Evolutionary conservation across 2,329 filamentous ascomycete genomes (phyloP), one percentile per base, ranked within the genome.

Genomic region (Periconia sp.): DNA sequence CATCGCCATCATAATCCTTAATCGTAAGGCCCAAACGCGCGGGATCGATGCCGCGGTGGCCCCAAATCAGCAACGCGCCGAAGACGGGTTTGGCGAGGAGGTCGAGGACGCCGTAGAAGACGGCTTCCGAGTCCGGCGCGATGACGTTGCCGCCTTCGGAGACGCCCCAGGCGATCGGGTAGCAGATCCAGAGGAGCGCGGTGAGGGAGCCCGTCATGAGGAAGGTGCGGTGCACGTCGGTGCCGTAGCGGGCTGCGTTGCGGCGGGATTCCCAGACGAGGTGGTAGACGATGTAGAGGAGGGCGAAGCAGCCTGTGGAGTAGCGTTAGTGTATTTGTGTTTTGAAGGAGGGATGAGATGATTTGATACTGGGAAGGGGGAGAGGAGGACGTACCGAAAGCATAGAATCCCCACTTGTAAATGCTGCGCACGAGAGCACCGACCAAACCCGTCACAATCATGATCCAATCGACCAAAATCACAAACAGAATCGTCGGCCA

Each of bases 361-460:
- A n/a, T n/a, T 45, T 15, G 43, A 31, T n/a, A 45, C 6, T 8
- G 43, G 23, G 14, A 2, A 47, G 51, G 37, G n/a, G 15, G 35
- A n/a, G 37, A n/a, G 41, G 43, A 52, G n/a, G 18, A 10, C 62
- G 41, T 61, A 69, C 69, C 77, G 52, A 88, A 86, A 10, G 75
- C 73, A 68, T 81, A 88, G 72, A 86, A 90, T 1, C 85, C 85
- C 84, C 84, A 89, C 67, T 89, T 90, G 76, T 89, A 90, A 2
- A 73, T 75, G 9, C 81, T 83, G 15, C 71, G 68, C 3, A 87
- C 84, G 1, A 89, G 79, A 2, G 87, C 85, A 27, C 87, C 87
- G 17, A 89, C 79, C 6, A 89, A 79, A 20, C 85, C 85, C 19
- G 82, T 83, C n/a, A 88, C 74, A 45, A 90, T 81, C 85, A 89